Percentiles rank a stretch among this genome's conserved stretches.
These are phyloP conservation scores for Kuraishia molischiana DNA, from an alignment of 805 yeast genomes.

Conservation along the genomic window DNA sequence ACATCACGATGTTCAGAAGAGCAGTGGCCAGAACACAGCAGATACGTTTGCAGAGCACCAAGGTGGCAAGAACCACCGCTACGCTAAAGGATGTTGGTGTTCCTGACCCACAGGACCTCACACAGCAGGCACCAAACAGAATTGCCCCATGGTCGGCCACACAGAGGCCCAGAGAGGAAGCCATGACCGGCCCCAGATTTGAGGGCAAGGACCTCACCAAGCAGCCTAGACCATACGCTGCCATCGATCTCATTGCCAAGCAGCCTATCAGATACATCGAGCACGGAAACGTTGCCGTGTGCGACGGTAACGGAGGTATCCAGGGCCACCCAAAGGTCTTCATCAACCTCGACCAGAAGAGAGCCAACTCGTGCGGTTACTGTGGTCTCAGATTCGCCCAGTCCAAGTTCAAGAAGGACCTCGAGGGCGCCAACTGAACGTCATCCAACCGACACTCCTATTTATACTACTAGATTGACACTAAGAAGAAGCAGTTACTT, in stretches of 20 bases:
- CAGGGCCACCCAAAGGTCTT: slow-evolving; percentile 81
- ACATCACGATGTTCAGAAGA: neutral
- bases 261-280: slow-evolving; percentile 58
- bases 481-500: too few species aligned
- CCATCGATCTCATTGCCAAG: slow-evolving; percentile 71
- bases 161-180: slow-evolving; percentile 52
- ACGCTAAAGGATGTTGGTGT: slow-evolving; percentile 9
- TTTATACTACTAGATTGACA: too few species aligned
- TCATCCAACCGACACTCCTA: neutral
- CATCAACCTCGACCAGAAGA: slow-evolving; percentile 72
- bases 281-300: slow-evolving; percentile 58
- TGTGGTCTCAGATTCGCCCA: slow-evolving; percentile 66
- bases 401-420: slow-evolving; percentile 32
- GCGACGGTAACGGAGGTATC: slow-evolving; percentile 67
- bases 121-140: slow-evolving; percentile 71
- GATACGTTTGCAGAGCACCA: neutral
- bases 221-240: slow-evolving; percentile 78
- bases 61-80: slow-evolving; percentile 3
- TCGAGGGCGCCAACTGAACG: slow-evolving; percentile 16
- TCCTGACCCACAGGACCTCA: slow-evolving; percentile 13
- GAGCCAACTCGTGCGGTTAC: slow-evolving; percentile 68
- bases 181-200: slow-evolving; percentile 52
- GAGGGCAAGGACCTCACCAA: slow-evolving; percentile 55
- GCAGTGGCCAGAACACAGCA: neutral
- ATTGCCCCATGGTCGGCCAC: slow-evolving; percentile 59